Conservation (phyloP, 805 yeast genomes). For the Kodamaea sagamina region DNA sequence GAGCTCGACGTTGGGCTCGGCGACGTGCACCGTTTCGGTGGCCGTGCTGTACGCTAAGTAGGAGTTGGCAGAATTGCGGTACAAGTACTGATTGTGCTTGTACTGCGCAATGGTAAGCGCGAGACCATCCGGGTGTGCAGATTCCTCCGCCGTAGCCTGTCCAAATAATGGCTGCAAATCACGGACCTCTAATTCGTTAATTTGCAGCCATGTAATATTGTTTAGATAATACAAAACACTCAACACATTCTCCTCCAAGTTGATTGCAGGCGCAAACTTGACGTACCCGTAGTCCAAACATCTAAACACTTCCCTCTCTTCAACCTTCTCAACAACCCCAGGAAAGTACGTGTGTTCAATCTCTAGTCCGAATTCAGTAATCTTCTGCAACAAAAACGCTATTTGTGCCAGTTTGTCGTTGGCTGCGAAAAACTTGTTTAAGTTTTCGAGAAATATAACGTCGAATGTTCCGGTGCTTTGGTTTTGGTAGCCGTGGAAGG, state of each 20-base stretch:
- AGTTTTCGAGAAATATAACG: slow-evolving; percentile 41
- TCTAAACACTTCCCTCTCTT: slow-evolving; percentile 1
- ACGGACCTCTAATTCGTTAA: slow-evolving; percentile 17
- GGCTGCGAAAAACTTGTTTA: slow-evolving; percentile 52
- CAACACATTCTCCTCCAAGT: slow-evolving; percentile 48
- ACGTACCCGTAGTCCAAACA: slow-evolving; percentile 51
- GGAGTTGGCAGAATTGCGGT: slow-evolving; percentile 4
- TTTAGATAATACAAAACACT: slow-evolving; percentile 51
- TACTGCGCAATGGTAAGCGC: slow-evolving; percentile 37
- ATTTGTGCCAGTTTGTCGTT: slow-evolving; percentile 5
- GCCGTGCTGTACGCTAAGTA: slow-evolving; percentile 9
- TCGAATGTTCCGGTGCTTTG: slow-evolving; percentile 17
- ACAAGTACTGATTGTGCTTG: slow-evolving; percentile 36
- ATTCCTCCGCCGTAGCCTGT: slow-evolving; percentile 2
- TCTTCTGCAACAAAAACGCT: slow-evolving; percentile 43
- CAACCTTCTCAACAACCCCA: slow-evolving; percentile 1
- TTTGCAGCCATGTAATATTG: slow-evolving; percentile 49
- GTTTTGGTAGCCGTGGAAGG: slow-evolving; percentile 2
- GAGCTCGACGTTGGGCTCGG: slow-evolving; percentile 7
- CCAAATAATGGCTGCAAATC: slow-evolving; percentile 13
- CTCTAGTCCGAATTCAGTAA: slow-evolving; percentile 45
- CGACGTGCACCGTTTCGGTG: slow-evolving; percentile 2
- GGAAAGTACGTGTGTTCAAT: slow-evolving; percentile 60
- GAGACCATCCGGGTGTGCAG: slow-evolving; percentile 13
- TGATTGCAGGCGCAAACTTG: slow-evolving; percentile 37